phyloP scores from a whole-genome alignment of 2,329 filamentous ascomycete species.

The Acephala macrosclerotiorum region DNA sequence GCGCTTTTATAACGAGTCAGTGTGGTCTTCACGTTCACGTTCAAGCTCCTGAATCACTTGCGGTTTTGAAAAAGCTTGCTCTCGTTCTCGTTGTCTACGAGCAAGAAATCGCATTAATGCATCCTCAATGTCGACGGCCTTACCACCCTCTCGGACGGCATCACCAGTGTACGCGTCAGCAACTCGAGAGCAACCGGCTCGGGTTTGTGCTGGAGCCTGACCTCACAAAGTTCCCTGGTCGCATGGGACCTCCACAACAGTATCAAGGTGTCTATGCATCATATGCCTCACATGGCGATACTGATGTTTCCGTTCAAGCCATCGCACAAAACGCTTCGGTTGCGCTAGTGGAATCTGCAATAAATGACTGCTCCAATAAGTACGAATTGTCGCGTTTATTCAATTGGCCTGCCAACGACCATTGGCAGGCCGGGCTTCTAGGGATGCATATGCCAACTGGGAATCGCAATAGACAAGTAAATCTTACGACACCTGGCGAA shows the following conservation, averaged over 20 bases:
- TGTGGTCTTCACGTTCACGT: conserved; percentile 40
- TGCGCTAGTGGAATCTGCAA: too few species aligned
- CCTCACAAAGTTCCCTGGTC: conserved; percentile 3
- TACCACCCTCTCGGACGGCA: conserved; percentile 22
- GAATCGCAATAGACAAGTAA: conserved; percentile 30
- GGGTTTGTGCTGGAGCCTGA: conserved; percentile 22
- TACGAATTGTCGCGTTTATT: conserved; percentile 14
- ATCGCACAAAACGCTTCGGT: not conserved
- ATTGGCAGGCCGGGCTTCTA: too few species aligned
- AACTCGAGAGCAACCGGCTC: conserved; percentile 34
- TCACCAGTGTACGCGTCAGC: not conserved
- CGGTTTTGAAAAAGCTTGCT: conserved; percentile 31
- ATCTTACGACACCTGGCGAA: too few species aligned
- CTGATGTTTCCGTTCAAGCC: conserved; percentile 12
- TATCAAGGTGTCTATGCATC: too few species aligned
- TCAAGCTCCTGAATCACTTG: conserved; percentile 29
- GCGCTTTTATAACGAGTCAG: conserved; percentile 39
- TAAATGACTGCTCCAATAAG: not conserved
- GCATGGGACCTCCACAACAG: not conserved
- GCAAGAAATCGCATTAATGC: conserved; percentile 35
- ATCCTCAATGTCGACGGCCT: conserved; percentile 35
- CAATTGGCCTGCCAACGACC: conserved; percentile 22
- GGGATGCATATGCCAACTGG: too few species aligned
- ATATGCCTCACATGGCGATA: not conserved
- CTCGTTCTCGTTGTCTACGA: conserved; percentile 39